phyloP scores from a whole-genome alignment of 1,284 basidiomycete genomes.

The Tilletia indica region DNA sequence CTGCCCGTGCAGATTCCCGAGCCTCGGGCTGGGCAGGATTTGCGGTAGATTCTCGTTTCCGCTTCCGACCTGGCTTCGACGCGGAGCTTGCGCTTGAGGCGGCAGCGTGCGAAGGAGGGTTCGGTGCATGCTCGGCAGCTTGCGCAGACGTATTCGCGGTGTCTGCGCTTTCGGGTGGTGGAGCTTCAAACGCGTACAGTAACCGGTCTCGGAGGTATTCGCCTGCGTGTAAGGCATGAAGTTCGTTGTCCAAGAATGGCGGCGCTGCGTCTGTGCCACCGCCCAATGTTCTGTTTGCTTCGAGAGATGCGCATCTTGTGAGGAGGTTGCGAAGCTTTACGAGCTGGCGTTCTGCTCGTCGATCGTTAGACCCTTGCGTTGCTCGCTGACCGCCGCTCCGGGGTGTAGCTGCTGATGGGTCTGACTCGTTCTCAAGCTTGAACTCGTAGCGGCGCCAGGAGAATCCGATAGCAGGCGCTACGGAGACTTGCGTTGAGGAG shows the following conservation, averaged over 20 bases:
- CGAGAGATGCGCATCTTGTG: not conserved
- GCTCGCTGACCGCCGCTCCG: not conserved
- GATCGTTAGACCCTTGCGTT: too few species aligned
- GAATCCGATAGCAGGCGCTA: not conserved
- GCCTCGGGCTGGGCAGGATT: not conserved
- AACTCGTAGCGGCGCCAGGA: not conserved
- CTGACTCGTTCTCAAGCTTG: not conserved
- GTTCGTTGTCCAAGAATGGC: not conserved
- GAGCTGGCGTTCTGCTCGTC: not conserved
- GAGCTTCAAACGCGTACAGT: not conserved
- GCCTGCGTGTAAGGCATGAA: not conserved
- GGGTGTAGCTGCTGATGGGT: not conserved
- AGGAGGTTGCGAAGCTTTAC: not conserved
- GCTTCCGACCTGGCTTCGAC: not conserved
- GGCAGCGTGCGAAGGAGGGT: too few species aligned
- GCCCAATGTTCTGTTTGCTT: not conserved
- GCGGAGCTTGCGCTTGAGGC: too few species aligned
- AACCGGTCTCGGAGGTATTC: constrained; percentile 7
- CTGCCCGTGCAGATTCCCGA: not conserved
- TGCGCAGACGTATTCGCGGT: too few species aligned
- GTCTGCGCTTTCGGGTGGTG: not conserved
- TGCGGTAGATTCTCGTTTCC: not conserved
- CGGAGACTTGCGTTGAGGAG: too few species aligned
- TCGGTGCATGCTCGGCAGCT: too few species aligned
- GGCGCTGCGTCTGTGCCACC: too few species aligned